Evolutionary conservation across 2,329 filamentous ascomycete species (phyloP).

Genomic region (Fusarium clavum): DNA sequence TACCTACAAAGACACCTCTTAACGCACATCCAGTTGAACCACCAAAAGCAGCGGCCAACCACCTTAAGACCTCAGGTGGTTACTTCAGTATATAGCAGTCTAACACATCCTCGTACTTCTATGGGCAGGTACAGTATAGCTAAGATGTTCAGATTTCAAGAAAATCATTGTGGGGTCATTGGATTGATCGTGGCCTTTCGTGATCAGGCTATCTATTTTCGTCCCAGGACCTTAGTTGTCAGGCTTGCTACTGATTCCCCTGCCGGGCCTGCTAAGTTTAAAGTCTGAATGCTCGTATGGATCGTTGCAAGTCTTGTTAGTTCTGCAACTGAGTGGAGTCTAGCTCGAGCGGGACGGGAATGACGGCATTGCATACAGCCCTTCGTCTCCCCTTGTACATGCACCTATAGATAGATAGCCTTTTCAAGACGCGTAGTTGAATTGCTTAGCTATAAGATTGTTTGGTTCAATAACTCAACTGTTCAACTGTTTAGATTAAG

Average conservation of each 20-base stretch:
- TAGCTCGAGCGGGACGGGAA: constrained; percentile 20
- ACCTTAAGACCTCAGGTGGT: too few species aligned
- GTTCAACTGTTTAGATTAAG: not conserved
- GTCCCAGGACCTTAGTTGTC: not conserved
- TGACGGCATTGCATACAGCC: constrained; percentile 20
- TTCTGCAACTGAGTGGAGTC: constrained; percentile 27
- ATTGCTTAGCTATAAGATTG: not conserved
- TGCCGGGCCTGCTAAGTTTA: not conserved
- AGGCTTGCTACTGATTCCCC: not conserved
- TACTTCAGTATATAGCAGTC: too few species aligned
- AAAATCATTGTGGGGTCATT: not conserved
- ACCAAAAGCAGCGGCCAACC: too few species aligned
- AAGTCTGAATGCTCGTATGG: constrained; percentile 8
- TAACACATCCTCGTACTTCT: not conserved
- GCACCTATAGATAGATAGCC: too few species aligned
- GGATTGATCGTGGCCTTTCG: not conserved
- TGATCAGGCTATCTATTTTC: not conserved
- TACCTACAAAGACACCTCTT: too few species aligned
- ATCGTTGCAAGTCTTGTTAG: not conserved
- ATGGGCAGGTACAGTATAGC: not conserved
- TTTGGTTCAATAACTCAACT: constrained; percentile 1
- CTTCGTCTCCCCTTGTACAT: not conserved
- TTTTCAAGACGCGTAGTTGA: not conserved
- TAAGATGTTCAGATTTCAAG: not conserved
- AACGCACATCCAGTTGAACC: too few species aligned